Conservation (phyloP, 331 rosid genomes). For the Erythrophleum ivorense region DNA sequence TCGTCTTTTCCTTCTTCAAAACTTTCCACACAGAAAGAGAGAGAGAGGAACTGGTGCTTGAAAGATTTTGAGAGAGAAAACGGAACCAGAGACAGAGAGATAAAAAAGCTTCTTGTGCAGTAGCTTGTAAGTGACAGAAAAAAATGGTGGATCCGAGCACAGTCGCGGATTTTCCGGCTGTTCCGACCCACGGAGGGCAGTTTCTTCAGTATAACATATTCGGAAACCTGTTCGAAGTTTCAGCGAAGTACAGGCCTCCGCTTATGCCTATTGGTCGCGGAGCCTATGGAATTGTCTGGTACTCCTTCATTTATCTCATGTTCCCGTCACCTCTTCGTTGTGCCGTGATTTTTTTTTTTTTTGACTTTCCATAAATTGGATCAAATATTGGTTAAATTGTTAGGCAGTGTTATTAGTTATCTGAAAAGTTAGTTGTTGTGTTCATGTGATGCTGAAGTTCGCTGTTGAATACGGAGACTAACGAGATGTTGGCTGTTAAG, state of each 20-base stretch:
- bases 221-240: conserved; percentile 86
- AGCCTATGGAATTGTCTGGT: conserved; percentile 98
- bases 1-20: conserved; percentile 11
- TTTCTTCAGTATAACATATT: conserved; percentile 83
- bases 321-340: not conserved
- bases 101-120: not conserved
- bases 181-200: conserved; percentile 78
- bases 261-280: conserved; percentile 97
- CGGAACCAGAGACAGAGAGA: not conserved
- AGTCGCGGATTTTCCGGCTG: conserved; percentile 69
- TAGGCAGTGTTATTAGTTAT: conserved; percentile 3
- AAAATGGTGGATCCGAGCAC: conserved; percentile 67
- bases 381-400: not conserved
- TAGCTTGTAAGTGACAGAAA: not conserved
- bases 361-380: not conserved
- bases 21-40: conserved; percentile 33
- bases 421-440: conserved; percentile 34
- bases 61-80: conserved; percentile 33
- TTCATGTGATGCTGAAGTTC: conserved; percentile 62
- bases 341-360: not conserved
- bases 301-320: conserved; percentile 15
- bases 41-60: conserved; percentile 33
- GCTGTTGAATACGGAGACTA: conserved; percentile 84
- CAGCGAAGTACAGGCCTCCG: conserved; percentile 88
- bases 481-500: conserved; percentile 92